Evolutionary conservation across 2,329 filamentous ascomycete species (phyloP).

Genomic region (Mariannaea elegans): DNA sequence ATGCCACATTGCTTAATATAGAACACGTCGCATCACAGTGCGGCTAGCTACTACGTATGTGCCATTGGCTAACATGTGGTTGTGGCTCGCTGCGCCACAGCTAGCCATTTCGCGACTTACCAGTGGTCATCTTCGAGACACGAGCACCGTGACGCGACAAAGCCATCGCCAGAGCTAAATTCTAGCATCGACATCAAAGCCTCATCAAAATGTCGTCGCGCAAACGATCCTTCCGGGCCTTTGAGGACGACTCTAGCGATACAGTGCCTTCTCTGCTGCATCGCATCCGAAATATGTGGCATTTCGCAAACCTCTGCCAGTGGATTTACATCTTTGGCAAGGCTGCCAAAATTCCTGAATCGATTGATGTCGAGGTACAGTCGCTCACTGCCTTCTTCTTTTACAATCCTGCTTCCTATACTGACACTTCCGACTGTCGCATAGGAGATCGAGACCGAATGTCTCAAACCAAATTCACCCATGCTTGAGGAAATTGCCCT

Average conservation of each 20-base stretch:
- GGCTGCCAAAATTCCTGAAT: conserved; percentile 87
- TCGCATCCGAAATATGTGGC: conserved; percentile 88
- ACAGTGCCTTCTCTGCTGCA: conserved; percentile 53
- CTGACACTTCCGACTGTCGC: conserved; percentile 2
- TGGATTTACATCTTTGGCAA: conserved; percentile 93
- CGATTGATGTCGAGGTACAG: conserved; percentile 86
- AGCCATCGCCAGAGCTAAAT: conserved; percentile 5
- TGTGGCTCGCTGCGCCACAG: conserved; percentile 42
- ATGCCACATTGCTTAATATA: conserved; percentile 33
- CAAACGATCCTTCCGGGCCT: conserved; percentile 35
- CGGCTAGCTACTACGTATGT: conserved; percentile 24
- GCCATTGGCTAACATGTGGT: conserved; percentile 33
- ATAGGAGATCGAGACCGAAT: conserved; percentile 89
- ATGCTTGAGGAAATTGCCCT: conserved; percentile 84
- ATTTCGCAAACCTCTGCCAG: conserved; percentile 93
- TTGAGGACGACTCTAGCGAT: conserved; percentile 28
- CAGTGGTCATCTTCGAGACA: conserved; percentile 28
- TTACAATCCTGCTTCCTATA: neutral
- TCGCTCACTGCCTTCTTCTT: neutral
- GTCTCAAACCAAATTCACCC: conserved; percentile 79
- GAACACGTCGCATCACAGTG: conserved; percentile 35
- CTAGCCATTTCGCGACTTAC: conserved; percentile 32
- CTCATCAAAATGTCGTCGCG: conserved; percentile 39
- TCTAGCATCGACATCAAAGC: conserved; percentile 29
- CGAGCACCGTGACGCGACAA: conserved; percentile 40